Evolutionary conservation across 2,329 filamentous ascomycete genomes (phyloP), one percentile per base, ranked within the genome.

Genomic region (Neonectria magnoliae): DNA sequence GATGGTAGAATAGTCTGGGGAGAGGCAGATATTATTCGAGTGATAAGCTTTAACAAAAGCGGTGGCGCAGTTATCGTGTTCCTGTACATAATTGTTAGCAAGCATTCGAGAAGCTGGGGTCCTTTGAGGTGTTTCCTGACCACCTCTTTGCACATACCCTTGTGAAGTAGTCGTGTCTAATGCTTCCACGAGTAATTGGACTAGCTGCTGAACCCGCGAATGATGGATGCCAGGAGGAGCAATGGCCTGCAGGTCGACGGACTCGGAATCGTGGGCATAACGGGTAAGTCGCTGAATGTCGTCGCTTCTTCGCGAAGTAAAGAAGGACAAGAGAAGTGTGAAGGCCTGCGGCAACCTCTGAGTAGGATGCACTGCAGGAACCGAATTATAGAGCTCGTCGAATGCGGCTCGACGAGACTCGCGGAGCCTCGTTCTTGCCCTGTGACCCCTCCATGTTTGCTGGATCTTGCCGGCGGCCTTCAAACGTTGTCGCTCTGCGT

Each of bases 371-470:
- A 73, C 70, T n/a, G 74, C 55, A 16, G 64, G 67, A 13, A 70
- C 66, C 59, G 80, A 78, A 65, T 72, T 73, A 71, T 91, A 90
- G 36, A 87, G 75, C 9, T 80, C 74, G 77, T 94, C 91, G 81
- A 93, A 93, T 44, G 85, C 78, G 55, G 78, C 76, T 67, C 91
- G 85, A 80, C 87, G 89, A 59, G 75, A 73, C 51, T 85, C 80
- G 68, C 88, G 88, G 66, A 92, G 81, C 55, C 78, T 76, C 64
- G 82, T 84, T 71, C 94, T 88, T 63, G 82, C 84, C 61, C 78
- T 84, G 77, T 97, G 87, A 14, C 94, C 94, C 77, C 95, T 88
- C 94, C 94, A 98, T 78, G 87, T 83, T 69, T 88, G 87, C 78
- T 98, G 96, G 69, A 98, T 88, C 54, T 82, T 85, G 70, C 87